phyloP scores from a whole-genome alignment of 257 asterid genomes.

The Capsicum rhomboideum region DNA sequence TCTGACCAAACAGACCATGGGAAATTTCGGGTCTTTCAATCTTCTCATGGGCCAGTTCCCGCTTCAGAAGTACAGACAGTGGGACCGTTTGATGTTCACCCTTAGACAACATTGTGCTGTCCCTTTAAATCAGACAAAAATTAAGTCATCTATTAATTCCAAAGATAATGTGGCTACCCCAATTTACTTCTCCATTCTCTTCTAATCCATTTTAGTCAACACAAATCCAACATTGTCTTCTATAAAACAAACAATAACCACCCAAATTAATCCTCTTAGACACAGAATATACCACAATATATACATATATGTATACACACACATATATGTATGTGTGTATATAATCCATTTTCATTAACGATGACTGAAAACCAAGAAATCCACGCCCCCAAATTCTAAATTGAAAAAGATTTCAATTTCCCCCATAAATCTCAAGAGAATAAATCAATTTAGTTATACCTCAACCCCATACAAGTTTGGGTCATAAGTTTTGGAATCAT shows the following conservation, averaged over 20 bases:
- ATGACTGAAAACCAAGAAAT: not conserved
- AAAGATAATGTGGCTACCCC: conserved; percentile 5
- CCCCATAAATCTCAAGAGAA: not conserved
- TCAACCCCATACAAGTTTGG: no score
- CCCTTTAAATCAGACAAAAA: not conserved
- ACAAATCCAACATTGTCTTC: conserved; percentile 28
- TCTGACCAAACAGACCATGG: conserved; percentile 60
- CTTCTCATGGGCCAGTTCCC: conserved; percentile 67
- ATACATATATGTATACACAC: no score
- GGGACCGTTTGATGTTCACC: conserved; percentile 67
- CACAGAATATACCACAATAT: not conserved
- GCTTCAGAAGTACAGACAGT: conserved; percentile 58
- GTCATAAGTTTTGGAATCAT: not conserved
- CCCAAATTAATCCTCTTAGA: not conserved
- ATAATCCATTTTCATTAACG: no score
- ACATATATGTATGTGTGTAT: no score
- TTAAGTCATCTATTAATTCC: not conserved
- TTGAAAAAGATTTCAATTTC: not conserved
- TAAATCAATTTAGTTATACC: not conserved
- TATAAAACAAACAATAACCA: not conserved
- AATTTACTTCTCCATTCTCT: conserved; percentile 17
- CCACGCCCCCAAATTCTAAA: not conserved
- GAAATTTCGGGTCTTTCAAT: conserved; percentile 53
- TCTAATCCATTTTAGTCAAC: conserved; percentile 16
- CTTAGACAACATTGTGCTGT: conserved; percentile 43